Conservation (phyloP, 129 eudicot species). For the Daucus carota region DNA sequence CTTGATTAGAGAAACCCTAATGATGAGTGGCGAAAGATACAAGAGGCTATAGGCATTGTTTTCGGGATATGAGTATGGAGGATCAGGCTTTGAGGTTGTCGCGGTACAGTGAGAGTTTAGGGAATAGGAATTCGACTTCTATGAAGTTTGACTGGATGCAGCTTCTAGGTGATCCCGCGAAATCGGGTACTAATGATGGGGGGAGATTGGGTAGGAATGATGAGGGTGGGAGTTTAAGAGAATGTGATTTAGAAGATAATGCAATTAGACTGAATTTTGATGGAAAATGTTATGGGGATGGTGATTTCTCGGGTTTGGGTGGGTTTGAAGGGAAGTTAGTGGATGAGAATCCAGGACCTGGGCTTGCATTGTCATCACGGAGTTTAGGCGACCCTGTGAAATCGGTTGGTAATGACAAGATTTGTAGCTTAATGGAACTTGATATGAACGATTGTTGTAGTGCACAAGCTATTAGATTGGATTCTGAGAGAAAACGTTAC, state of each 20-base stretch:
- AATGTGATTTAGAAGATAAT: not conserved
- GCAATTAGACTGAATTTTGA: slow-evolving; percentile 12
- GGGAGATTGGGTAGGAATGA: not conserved
- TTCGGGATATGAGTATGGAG: not conserved
- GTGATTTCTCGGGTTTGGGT: slow-evolving; percentile 3
- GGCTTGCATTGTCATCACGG: slow-evolving; percentile 13
- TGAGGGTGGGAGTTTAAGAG: not conserved
- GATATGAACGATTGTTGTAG: not conserved
- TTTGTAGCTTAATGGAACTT: not conserved
- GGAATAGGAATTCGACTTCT: slow-evolving; percentile 13
- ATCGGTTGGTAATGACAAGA: not conserved
- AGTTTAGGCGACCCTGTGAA: slow-evolving; percentile 10
- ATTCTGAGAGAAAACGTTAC: slow-evolving; percentile 11
- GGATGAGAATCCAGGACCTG: not conserved
- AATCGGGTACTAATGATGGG: not conserved
- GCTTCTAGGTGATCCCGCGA: slow-evolving; percentile 12
- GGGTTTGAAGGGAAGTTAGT: not conserved
- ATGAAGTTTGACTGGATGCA: slow-evolving; percentile 24
- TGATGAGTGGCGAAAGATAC: not conserved
- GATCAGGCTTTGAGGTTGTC: slow-evolving; percentile 10
- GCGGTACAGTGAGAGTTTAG: slow-evolving; percentile 9
- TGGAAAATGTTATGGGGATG: not conserved
- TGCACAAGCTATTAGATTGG: slow-evolving; percentile 3
- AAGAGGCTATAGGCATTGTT: not conserved
- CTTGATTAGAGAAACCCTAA: not conserved